phyloP scores from a whole-genome alignment of 2,329 filamentous ascomycete species.

The Coniochaeta sp. region DNA sequence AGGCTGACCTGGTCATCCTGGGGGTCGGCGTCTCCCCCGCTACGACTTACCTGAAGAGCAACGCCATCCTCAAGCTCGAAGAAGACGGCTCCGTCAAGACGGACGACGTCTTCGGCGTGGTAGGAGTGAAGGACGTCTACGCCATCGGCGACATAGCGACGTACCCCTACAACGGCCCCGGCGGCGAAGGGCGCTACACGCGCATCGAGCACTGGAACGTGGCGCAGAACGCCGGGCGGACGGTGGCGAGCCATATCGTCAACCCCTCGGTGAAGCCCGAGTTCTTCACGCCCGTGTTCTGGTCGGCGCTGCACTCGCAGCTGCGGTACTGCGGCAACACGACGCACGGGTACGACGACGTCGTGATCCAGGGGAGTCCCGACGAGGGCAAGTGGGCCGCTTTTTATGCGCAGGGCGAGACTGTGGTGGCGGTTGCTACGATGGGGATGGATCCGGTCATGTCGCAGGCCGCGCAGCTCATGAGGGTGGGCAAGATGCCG shows the following conservation, averaged over 20 bases:
- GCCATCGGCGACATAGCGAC: constrained; percentile 94
- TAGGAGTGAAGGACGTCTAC: constrained; percentile 74
- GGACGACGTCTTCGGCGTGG: constrained; percentile 71
- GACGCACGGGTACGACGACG: constrained; percentile 71
- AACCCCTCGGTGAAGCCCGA: constrained; percentile 55
- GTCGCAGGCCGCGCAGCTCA: constrained; percentile 75
- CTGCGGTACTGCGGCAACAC: constrained; percentile 92
- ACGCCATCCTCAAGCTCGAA: constrained; percentile 62
- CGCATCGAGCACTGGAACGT: constrained; percentile 99
- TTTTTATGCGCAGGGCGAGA: constrained; percentile 82
- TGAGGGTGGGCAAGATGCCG: constrained; percentile 77
- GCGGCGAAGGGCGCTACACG: constrained; percentile 62
- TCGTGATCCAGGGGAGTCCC: constrained; percentile 71
- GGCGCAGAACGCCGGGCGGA: constrained; percentile 83
- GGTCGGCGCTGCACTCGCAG: constrained; percentile 87
- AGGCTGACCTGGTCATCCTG: constrained; percentile 84
- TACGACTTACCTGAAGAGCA: constrained; percentile 74
- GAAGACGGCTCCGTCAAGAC: constrained; percentile 81
- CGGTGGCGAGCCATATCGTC: constrained; percentile 70
- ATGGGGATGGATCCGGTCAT: constrained; percentile 90
- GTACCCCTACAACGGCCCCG: constrained; percentile 89
- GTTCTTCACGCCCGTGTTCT: constrained; percentile 89
- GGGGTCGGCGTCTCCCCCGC: constrained; percentile 84
- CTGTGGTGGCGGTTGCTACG: constrained; percentile 80
- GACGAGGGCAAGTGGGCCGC: constrained; percentile 78